phyloP scores from a whole-genome alignment of 2,329 filamentous ascomycete genomes.

The Arthrobotrys entomopaga region DNA sequence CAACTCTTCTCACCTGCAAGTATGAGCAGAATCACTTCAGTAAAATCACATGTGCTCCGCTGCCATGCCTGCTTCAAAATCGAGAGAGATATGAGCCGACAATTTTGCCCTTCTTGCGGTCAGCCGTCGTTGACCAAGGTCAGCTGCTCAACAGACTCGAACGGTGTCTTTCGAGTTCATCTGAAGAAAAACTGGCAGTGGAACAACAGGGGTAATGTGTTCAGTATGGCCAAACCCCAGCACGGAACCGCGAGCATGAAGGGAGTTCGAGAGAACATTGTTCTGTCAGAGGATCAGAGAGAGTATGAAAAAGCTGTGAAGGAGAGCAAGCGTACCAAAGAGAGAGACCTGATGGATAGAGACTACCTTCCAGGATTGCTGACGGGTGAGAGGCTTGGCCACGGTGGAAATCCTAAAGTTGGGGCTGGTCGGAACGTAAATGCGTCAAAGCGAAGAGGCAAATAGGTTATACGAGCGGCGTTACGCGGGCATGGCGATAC shows the following conservation, averaged over 20 bases:
- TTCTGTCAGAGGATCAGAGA: conserved; percentile 94
- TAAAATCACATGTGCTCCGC: conserved; percentile 88
- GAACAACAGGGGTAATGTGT: conserved; percentile 92
- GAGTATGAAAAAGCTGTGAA: conserved; percentile 78
- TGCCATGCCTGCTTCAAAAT: conserved; percentile 94
- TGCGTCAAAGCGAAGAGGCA: conserved; percentile 72
- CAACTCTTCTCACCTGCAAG: conserved; percentile 80
- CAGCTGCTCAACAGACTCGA: conserved; percentile 82
- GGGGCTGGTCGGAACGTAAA: conserved; percentile 85
- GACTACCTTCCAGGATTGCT: conserved; percentile 89
- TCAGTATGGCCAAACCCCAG: conserved; percentile 89
- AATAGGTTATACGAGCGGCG: conserved; percentile 33
- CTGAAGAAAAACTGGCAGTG: conserved; percentile 95
- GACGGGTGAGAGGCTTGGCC: conserved; percentile 74
- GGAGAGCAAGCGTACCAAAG: conserved; percentile 71
- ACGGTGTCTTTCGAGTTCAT: conserved; percentile 84
- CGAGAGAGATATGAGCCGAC: conserved; percentile 79
- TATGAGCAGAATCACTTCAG: conserved; percentile 77
- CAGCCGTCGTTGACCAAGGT: conserved; percentile 86
- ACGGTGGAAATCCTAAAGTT: conserved; percentile 76
- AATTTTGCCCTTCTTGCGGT: conserved; percentile 93
- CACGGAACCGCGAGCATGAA: conserved; percentile 84
- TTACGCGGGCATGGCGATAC: too few species aligned
- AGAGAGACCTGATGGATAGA: conserved; percentile 90
- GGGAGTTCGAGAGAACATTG: conserved; percentile 85